A percentile compares a stretch with the other conserved stretches of the same genome.
Evolutionary conservation across 345 rosid genomes (phyloP).

Genomic region (Aurinia saxatilis): DNA sequence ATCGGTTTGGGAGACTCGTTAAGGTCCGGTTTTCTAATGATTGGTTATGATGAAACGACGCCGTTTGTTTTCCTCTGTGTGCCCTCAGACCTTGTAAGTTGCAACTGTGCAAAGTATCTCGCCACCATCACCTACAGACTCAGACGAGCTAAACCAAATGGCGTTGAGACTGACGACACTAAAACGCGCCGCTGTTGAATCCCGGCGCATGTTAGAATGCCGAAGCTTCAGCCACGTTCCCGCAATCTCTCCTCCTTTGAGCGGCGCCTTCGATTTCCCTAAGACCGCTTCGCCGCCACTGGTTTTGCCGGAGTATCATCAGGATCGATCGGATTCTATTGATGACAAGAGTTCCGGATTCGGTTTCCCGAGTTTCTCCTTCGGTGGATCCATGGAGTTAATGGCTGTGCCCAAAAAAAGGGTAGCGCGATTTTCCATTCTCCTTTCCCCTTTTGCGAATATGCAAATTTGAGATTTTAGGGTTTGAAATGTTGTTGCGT

Average conservation of each 20-base stretch:
- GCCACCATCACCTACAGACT: background rate
- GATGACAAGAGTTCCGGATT: slow-evolving; percentile 22
- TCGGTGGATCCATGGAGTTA: slow-evolving; percentile 68
- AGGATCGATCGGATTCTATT: slow-evolving; percentile 22
- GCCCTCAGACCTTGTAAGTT: too few relatives aligned
- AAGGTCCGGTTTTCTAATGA: too few relatives aligned
- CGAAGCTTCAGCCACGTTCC: slow-evolving; percentile 36
- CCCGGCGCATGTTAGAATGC: slow-evolving; percentile 15
- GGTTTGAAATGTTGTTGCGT: too few relatives aligned
- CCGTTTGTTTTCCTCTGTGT: too few relatives aligned
- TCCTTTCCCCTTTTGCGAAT: too few relatives aligned
- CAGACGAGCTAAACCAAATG: slow-evolving; percentile 41
- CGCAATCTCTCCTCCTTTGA: slow-evolving; percentile 41
- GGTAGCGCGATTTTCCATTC: too few relatives aligned
- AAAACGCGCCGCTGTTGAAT: slow-evolving; percentile 30
- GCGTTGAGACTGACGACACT: slow-evolving; percentile 44
- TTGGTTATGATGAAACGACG: too few relatives aligned
- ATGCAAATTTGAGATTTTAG: too few relatives aligned
- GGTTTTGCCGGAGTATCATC: too few relatives aligned
- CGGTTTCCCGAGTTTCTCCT: slow-evolving; percentile 39
- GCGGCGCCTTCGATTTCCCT: slow-evolving; percentile 24
- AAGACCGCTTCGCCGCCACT: slow-evolving; percentile 25
- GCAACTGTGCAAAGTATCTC: too few relatives aligned
- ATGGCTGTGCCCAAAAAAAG: slow-evolving; percentile 93
- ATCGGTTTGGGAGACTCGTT: too few relatives aligned